Evolutionary conservation across 108 stramenopile species (phyloP), one percentile per base, ranked within the genome.

Genomic region (Cyclotella kingstonii): DNA sequence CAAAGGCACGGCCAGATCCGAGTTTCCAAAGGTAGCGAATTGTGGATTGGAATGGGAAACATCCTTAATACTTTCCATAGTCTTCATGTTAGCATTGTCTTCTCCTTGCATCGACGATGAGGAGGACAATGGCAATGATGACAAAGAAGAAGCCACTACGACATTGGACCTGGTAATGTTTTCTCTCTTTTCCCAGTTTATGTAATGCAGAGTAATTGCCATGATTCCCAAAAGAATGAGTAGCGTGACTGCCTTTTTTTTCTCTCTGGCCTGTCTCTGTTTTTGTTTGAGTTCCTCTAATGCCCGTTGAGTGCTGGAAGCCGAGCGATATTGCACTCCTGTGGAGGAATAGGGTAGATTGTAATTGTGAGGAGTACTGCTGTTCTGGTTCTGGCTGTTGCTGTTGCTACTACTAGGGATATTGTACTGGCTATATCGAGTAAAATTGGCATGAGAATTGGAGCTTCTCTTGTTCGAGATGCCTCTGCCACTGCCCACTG

Each of bases 281-380:
- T 76, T 76, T 22, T 62, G 67, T 21, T 53, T 52, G 18, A 76
- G 41, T 62, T 77, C 76, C 39, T 66, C 67, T 6, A 77, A 33
- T 35, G 76, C 76, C 5, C 62, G 48, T 51, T 33, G 43, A 19
- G 67, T 68, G 6, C 58, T 60, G 5, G 57, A 50, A 3, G 68
- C 68, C 18, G 58, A 60, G 28, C 68, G 68, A 50, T 68, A 68
- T 34, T 52, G 50, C 0, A 68, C 50, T 33, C 66, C 66, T 7
- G 46, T 29, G n/a, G 28, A 8, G n/a, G 23, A 17, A 7, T 41
- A 11, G n/a, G 12, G 19, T 23, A 12, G 29, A 11, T 7, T 1
- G 39, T 14, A 40, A 15, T 40, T 15, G 1, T 40, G n/a, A 2
- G 15, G 15, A 15, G 39, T 1, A 15, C 39, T 40, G 2, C 39